A percentile compares a stretch with the other conserved stretches of the same genome.
Conservation (phyloP, 306 rosid genomes). For the Lathyrus oleraceus region DNA sequence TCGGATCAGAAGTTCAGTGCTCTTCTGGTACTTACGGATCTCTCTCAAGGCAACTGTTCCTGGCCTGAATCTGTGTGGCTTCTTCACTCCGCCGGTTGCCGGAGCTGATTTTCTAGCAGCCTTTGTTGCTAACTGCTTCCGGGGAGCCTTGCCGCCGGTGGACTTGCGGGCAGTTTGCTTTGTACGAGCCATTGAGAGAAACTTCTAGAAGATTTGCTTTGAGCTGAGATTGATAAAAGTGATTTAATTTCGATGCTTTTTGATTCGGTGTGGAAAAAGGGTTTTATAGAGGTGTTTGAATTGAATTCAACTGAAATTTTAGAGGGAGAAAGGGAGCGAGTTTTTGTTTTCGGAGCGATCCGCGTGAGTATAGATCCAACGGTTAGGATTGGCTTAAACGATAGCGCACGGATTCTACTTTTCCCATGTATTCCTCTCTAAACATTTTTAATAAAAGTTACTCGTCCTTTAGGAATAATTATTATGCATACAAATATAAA, state of each 20-base stretch:
- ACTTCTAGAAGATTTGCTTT: not conserved
- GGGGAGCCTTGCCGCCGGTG: not conserved
- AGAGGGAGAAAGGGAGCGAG: not conserved
- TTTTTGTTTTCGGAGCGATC: not conserved
- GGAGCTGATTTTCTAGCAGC: not conserved
- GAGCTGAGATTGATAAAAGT: not conserved
- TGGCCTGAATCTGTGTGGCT: not conserved
- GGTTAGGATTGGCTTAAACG: no score
- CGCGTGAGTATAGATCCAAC: not conserved
- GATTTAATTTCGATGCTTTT: not conserved
- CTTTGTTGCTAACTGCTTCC: not conserved
- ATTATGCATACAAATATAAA: no score
- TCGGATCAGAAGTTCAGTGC: not conserved
- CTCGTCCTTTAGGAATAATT: no score
- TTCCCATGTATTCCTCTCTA: no score
- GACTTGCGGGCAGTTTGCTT: not conserved
- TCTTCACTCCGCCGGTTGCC: constrained; percentile 1
- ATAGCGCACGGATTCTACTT: no score
- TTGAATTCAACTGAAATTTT: not conserved
- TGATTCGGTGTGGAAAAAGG: not conserved
- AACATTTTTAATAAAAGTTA: no score
- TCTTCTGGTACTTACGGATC: not conserved
- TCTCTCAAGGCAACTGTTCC: not conserved
- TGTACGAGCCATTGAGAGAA: not conserved
- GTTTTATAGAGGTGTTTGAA: not conserved